Conservation (phyloP, 495 filamentous ascomycete genomes). For the Aspergillus coremiiformis region DNA sequence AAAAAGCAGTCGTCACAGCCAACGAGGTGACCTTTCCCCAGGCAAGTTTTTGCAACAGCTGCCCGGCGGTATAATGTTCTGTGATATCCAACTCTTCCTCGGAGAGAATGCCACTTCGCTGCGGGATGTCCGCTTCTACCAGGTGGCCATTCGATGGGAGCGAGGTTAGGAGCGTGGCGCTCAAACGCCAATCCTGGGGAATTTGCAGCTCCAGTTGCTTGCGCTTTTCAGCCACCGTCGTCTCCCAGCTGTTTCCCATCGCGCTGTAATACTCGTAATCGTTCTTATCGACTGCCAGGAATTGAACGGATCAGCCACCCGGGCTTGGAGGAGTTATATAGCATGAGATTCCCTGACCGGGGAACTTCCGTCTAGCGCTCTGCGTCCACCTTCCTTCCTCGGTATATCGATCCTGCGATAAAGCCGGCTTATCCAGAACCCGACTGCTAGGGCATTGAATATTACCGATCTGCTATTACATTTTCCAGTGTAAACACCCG, state of each 20-base stretch:
- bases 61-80: conserved; percentile 39
- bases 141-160: conserved; percentile 9
- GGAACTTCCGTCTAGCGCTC: no score
- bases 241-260: conserved; percentile 20
- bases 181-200: conserved; percentile 23
- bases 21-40: conserved; percentile 28
- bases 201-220: conserved; percentile 21
- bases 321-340: no score
- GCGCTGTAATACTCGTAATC: no score
- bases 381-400: no score
- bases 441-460: no score
- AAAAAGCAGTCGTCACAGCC: conserved; percentile 43
- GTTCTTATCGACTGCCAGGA: no score
- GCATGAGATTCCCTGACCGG: no score
- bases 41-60: conserved; percentile 27
- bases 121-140: conserved; percentile 14
- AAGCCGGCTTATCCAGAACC: no score
- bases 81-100: conserved; percentile 45
- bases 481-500: no score
- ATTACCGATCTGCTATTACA: no score
- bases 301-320: no score
- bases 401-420: no score
- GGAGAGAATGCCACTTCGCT: conserved; percentile 18
- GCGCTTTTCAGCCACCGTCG: conserved; percentile 18
- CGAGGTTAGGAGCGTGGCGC: not conserved